These are phyloP conservation scores for Capsicum baccatum DNA, from an alignment of 257 asterid species.

Conservation along the genomic window DNA sequence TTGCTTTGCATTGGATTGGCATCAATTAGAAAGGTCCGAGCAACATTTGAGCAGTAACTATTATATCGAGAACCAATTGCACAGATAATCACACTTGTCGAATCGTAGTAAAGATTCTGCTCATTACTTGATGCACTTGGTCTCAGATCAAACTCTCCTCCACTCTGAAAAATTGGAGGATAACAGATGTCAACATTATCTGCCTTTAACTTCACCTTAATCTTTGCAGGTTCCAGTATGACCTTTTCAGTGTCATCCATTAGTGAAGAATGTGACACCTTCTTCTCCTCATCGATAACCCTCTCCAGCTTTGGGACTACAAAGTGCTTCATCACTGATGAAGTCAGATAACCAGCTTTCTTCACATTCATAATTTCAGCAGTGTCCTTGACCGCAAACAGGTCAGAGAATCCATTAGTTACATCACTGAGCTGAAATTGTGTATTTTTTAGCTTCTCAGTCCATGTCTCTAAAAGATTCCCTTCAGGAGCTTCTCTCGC, in stretches of 20 bases:
- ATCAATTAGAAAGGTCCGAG: conserved; percentile 41
- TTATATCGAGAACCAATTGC: conserved; percentile 43
- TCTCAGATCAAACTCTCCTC: conserved; percentile 45
- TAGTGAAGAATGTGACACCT: conserved; percentile 40
- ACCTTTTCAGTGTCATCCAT: conserved; percentile 48
- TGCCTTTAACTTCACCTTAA: conserved; percentile 46
- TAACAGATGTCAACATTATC: conserved; percentile 45
- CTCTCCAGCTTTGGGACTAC: conserved; percentile 45
- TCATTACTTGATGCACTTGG: conserved; percentile 46
- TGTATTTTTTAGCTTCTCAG: conserved; percentile 34
- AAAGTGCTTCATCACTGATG: conserved; percentile 43
- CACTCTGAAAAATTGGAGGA: conserved; percentile 46
- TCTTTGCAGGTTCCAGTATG: conserved; percentile 43
- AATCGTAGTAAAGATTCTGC: conserved; percentile 39
- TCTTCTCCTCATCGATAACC: conserved; percentile 46
- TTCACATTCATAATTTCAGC: conserved; percentile 42
- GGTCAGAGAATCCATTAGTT: conserved; percentile 39
- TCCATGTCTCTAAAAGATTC: conserved; percentile 40
- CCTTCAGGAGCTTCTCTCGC: conserved; percentile 46
- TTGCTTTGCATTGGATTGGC: conserved; percentile 40
- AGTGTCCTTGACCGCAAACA: conserved; percentile 42
- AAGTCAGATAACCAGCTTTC: conserved; percentile 43
- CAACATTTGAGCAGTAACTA: conserved; percentile 45
- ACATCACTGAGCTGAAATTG: conserved; percentile 39
- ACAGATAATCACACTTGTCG: conserved; percentile 44